phyloP scores from a whole-genome alignment of 2,329 filamentous ascomycete species.

The Penicillium sp. region DNA sequence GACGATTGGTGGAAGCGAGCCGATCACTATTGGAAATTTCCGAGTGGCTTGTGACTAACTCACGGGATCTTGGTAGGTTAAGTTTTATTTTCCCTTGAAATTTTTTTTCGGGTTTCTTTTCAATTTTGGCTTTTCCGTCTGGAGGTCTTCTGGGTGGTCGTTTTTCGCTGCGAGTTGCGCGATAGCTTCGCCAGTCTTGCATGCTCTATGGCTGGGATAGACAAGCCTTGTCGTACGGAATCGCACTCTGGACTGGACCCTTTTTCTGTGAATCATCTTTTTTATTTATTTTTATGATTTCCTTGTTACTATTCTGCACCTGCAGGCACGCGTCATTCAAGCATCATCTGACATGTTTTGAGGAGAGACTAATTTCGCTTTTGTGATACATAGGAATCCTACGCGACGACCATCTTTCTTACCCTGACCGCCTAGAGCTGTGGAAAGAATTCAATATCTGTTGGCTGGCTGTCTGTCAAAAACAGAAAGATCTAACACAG shows the following conservation, averaged over 20 bases:
- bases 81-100: not conserved
- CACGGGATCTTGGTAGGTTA: slow-evolving; percentile 65
- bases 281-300: not conserved
- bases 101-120: not conserved
- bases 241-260: slow-evolving; percentile 14
- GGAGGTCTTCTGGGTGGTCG: not conserved
- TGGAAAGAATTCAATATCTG: slow-evolving; percentile 96
- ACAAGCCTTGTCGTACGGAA: slow-evolving; percentile 11
- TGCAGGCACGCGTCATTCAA: slow-evolving; percentile 18
- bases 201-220: not conserved
- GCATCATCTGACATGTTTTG: slow-evolving; percentile 10
- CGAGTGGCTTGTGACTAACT: slow-evolving; percentile 66
- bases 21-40: slow-evolving; percentile 62
- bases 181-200: not conserved
- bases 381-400: slow-evolving; percentile 66
- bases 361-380: slow-evolving; percentile 20
- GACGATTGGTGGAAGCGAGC: slow-evolving; percentile 61
- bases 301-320: not conserved
- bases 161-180: slow-evolving; percentile 1
- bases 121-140: not conserved
- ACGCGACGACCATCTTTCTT: slow-evolving; percentile 74
- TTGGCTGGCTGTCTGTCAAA: slow-evolving; percentile 81
- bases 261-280: slow-evolving; percentile 2
- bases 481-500: slow-evolving; percentile 73
- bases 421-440: slow-evolving; percentile 74